phyloP scores from a whole-genome alignment of 257 asterid genomes.

The Ajuga chamaepitys region DNA sequence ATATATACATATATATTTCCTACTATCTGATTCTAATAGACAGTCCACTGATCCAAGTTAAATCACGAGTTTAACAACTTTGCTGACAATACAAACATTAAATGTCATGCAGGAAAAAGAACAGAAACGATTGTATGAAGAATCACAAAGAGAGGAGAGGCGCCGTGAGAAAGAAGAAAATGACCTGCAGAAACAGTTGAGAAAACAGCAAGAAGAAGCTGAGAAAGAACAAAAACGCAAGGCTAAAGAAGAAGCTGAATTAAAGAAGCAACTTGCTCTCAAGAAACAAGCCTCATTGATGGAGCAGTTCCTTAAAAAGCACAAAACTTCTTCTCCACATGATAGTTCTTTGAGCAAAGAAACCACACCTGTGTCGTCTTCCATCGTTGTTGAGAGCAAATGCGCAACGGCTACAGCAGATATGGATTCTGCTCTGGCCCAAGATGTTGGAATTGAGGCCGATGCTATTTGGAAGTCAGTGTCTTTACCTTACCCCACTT shows the following conservation, averaged over 20 bases:
- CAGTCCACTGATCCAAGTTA: no score
- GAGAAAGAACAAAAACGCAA: conserved; percentile 65
- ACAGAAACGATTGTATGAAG: conserved; percentile 49
- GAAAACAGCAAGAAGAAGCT: conserved; percentile 65
- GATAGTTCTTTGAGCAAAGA: conserved; percentile 25
- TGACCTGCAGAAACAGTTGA: conserved; percentile 54
- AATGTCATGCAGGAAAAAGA: conserved; percentile 60
- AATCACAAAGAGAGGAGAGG: conserved; percentile 63
- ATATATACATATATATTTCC: no score
- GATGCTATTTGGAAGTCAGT: conserved; percentile 57
- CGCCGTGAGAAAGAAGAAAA: conserved; percentile 70
- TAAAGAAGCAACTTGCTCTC: conserved; percentile 50
- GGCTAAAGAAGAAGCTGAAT: conserved; percentile 76
- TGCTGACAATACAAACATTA: not conserved
- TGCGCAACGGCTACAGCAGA: conserved; percentile 42
- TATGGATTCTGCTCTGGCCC: conserved; percentile 59
- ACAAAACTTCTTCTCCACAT: conserved; percentile 33
- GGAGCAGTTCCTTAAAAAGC: conserved; percentile 69
- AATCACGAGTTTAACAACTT: no score
- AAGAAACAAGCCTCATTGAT: conserved; percentile 87
- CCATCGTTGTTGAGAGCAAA: conserved; percentile 24
- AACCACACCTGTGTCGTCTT: conserved; percentile 20
- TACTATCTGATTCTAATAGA: no score
- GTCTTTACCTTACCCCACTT: not conserved
- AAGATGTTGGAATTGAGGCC: conserved; percentile 23